Conservation (phyloP, 2,329 filamentous ascomycete genomes). For the Massarina eburnea region DNA sequence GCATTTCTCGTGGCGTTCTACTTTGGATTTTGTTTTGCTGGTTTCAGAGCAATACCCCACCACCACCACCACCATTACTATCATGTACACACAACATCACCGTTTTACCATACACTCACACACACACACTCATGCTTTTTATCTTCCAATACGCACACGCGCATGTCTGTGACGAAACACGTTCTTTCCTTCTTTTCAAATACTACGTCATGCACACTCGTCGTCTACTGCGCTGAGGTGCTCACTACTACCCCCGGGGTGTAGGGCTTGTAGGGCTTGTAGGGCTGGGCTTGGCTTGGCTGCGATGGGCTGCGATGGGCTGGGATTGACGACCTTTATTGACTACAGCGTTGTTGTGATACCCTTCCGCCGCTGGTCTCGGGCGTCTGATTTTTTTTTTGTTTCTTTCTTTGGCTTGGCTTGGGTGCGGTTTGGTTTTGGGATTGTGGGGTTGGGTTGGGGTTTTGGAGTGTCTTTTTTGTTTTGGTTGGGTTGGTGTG, state of each 20-base stretch:
- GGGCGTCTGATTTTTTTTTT: slow-evolving; percentile 27
- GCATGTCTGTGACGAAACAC: not conserved
- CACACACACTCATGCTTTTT: too few relatives aligned
- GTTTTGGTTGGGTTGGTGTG: too few relatives aligned
- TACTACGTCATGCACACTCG: slow-evolving; percentile 6
- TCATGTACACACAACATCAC: not conserved
- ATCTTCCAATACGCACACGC: too few relatives aligned
- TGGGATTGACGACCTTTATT: slow-evolving; percentile 17
- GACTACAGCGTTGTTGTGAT: slow-evolving; percentile 22
- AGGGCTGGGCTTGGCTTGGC: too few relatives aligned
- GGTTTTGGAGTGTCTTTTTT: too few relatives aligned
- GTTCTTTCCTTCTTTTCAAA: slow-evolving; percentile 1
- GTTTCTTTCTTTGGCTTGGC: too few relatives aligned
- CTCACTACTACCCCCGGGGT: not conserved
- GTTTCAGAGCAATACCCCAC: slow-evolving; percentile 12
- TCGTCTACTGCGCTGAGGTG: slow-evolving; percentile 7
- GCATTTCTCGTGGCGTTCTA: slow-evolving; percentile 22
- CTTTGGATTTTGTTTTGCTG: slow-evolving; percentile 13
- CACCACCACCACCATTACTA: not conserved
- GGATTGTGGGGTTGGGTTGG: too few relatives aligned
- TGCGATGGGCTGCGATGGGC: slow-evolving; percentile 4
- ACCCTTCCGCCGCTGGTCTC: slow-evolving; percentile 37
- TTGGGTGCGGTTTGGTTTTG: too few relatives aligned
- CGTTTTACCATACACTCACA: not conserved
- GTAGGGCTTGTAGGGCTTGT: not conserved